phyloP scores from a whole-genome alignment of 2,329 filamentous ascomycete genomes.

The Diaporthe velutina region DNA sequence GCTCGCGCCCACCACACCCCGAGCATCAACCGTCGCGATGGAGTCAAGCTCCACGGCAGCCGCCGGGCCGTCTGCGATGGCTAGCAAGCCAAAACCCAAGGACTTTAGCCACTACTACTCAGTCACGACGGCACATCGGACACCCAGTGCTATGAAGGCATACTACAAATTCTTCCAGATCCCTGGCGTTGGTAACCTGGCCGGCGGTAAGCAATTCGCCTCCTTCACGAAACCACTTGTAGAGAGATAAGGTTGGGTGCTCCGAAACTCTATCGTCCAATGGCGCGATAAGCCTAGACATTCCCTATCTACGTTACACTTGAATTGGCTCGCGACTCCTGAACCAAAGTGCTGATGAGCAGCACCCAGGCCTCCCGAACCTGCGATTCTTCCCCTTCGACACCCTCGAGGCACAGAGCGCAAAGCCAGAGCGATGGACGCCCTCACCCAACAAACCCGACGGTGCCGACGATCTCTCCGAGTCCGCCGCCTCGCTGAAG shows the following conservation, averaged over 20 bases:
- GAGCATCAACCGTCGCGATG: slow-evolving; percentile 21
- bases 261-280: not conserved
- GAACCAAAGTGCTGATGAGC: not conserved
- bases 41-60: slow-evolving; percentile 30
- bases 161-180: slow-evolving; percentile 88
- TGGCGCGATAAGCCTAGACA: slow-evolving; percentile 13
- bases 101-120: slow-evolving; percentile 87
- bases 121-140: slow-evolving; percentile 73
- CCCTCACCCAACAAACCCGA: slow-evolving; percentile 74
- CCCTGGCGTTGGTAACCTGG: slow-evolving; percentile 72
- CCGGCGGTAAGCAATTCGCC: slow-evolving; percentile 64
- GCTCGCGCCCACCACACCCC: not conserved
- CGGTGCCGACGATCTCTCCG: slow-evolving; percentile 39
- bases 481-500: slow-evolving; percentile 42
- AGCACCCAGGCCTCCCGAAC: slow-evolving; percentile 80
- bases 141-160: slow-evolving; percentile 77
- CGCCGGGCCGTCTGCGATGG: slow-evolving; percentile 40
- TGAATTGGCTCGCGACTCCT: not conserved
- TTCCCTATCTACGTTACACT: not conserved
- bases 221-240: not conserved
- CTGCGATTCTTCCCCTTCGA: slow-evolving; percentile 89
- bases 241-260: not conserved
- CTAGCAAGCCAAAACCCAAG: slow-evolving; percentile 63
- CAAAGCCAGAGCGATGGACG: slow-evolving; percentile 79
- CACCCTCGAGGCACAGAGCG: slow-evolving; percentile 85